These are phyloP conservation scores for Coemansia sp. DNA, from an alignment of 192 early-diverging fungal species.

Conservation along the genomic window DNA sequence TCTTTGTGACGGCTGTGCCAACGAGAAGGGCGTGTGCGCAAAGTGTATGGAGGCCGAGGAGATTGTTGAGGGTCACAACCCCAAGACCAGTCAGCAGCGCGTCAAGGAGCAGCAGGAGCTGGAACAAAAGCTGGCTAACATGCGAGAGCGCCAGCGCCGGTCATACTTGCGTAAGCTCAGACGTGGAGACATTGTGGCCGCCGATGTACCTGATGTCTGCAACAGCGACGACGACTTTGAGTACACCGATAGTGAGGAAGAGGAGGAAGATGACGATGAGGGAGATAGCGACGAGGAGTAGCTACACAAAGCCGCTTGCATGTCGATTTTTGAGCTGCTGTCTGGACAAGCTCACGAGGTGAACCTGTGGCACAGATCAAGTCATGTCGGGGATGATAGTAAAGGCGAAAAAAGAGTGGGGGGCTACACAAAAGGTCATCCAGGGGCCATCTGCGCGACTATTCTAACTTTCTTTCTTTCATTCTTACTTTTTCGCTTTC, in stretches of 20 bases:
- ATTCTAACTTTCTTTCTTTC: not conserved
- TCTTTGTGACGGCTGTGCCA: conserved; percentile 85
- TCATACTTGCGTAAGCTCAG: conserved; percentile 80
- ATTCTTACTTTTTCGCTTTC: not conserved
- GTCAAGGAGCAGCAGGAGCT: conserved; percentile 74
- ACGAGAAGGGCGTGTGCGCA: conserved; percentile 81
- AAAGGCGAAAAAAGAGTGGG: too few relatives aligned
- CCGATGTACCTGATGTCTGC: conserved; percentile 31
- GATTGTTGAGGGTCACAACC: conserved; percentile 61
- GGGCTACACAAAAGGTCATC: not conserved
- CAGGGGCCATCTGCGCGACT: not conserved
- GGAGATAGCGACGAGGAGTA: conserved; percentile 51
- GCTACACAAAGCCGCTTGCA: conserved; percentile 22
- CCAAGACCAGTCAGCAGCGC: conserved; percentile 67
- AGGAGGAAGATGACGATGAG: conserved; percentile 52
- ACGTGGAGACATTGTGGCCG: conserved; percentile 68
- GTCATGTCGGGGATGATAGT: too few relatives aligned
- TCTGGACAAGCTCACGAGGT: too few relatives aligned
- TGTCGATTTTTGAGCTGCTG: not conserved
- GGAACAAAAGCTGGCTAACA: conserved; percentile 65
- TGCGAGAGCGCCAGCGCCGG: conserved; percentile 85
- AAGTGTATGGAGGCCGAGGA: conserved; percentile 81
- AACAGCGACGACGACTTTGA: conserved; percentile 56
- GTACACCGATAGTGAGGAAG: conserved; percentile 62
- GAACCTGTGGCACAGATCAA: not conserved